Base-by-base conservation (phyloP, 441 rosid species). In the Cnidoscolus chayamansa region DNA sequence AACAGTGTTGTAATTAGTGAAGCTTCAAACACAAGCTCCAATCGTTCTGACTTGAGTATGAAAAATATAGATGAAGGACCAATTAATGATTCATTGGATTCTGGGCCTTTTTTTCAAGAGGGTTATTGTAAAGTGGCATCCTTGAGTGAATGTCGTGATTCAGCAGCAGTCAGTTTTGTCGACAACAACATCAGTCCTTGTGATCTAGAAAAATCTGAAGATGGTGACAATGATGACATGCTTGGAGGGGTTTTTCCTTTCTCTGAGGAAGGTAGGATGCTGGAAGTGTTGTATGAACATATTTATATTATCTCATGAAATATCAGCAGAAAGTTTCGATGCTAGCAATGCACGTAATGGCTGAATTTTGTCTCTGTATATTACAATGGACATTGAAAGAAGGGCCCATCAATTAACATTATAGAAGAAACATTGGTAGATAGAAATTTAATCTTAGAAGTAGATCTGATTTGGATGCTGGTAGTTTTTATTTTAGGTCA, bases 241-340 rank as follows among this genome's bases (percentile, higher is more conserved):
- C 86, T 92, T 19, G 99, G 98, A 74, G 93, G 93, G 78, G 85
- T 90, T 81, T 92, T 94, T 76, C 83, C 90, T 73, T 94, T 94
- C 88, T 94, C 90, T 0, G 97, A 92, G 83, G 93, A 90, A 79
- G 97, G 99, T 94, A 84, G 43, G 55, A 37, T 13, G 10, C 3
- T 49, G 47, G 43, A 65, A 68, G 32, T 16, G 48, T 67, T 10
- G 10, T 7, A 7, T n/a, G 10, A 50, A 51, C 1, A 0, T 51
- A 53, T 71, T 17, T 43, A 6, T 63, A 2, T 58, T 17, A 37
- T 62, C 49, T 47, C 49, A 32, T 51, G 7, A 13, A 51, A 7
- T 67, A 13, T 32, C 58, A 10, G 19, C 20, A 47, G 37, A 32
- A 70, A n/a, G 15, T 49, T 30, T 32, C 31, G 19, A 31, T 58